phyloP scores from a whole-genome alignment of 371 early-diverging fungal genomes.

The Circinella minor region DNA sequence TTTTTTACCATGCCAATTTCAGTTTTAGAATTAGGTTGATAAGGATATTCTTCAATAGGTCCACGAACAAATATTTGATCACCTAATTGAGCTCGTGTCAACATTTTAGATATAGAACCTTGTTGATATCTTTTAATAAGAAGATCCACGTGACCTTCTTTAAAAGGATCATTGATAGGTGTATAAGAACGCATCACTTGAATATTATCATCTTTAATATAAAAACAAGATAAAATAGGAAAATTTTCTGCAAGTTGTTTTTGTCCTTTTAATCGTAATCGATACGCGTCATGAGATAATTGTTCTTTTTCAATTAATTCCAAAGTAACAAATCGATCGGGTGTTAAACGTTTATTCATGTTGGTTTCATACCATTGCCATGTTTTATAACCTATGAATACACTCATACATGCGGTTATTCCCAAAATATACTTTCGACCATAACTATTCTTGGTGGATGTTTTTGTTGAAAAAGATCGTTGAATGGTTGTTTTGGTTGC shows the following conservation, averaged over 20 bases:
- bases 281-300: conserved; percentile 39
- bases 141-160: conserved; percentile 60
- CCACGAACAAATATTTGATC: conserved; percentile 62
- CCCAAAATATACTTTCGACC: background rate
- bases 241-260: conserved; percentile 19
- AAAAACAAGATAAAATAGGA: conserved; percentile 56
- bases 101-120: conserved; percentile 58
- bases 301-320: conserved; percentile 29
- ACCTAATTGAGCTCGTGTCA: conserved; percentile 44
- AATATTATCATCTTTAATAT: conserved; percentile 69
- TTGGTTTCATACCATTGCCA: conserved; percentile 15
- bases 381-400: conserved; percentile 3
- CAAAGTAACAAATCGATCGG: conserved; percentile 35
- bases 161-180: conserved; percentile 56
- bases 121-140: conserved; percentile 64
- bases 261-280: conserved; percentile 34
- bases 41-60: conserved; percentile 60
- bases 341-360: conserved; percentile 22
- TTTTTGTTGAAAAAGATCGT: background rate
- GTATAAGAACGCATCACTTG: conserved; percentile 73
- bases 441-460: background rate
- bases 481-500: background rate
- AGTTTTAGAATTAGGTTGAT: conserved; percentile 39
- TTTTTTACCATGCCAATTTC: conserved; percentile 69
- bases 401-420: background rate